Conservation (phyloP, 1,139 yeast species). For the Spathaspora sp. region DNA sequence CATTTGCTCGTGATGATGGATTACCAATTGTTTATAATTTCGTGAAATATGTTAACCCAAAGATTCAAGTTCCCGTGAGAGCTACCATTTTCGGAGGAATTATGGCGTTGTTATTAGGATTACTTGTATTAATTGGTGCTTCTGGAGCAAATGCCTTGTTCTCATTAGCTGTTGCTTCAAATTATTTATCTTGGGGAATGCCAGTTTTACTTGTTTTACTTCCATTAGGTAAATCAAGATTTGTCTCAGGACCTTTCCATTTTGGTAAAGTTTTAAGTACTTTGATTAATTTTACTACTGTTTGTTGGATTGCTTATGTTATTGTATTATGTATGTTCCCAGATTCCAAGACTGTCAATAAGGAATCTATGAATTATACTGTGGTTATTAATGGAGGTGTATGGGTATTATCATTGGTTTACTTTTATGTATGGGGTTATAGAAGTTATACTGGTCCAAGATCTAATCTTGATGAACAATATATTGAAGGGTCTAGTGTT, state of each 20-base stretch:
- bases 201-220: constrained; percentile 34
- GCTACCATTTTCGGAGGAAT: constrained; percentile 52
- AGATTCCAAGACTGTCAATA: constrained; percentile 23
- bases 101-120: constrained; percentile 47
- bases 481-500: constrained; percentile 7
- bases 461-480: constrained; percentile 25
- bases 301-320: constrained; percentile 28
- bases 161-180: constrained; percentile 59
- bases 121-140: constrained; percentile 53
- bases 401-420: constrained; percentile 28
- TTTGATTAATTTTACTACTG: constrained; percentile 22
- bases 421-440: constrained; percentile 29
- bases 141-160: constrained; percentile 61
- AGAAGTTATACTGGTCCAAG: constrained; percentile 32
- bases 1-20: constrained; percentile 42
- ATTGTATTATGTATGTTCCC: constrained; percentile 43
- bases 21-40: constrained; percentile 40
- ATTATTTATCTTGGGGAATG: constrained; percentile 25
- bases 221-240: constrained; percentile 42
- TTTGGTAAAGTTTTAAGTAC: constrained; percentile 51
- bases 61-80: constrained; percentile 45
- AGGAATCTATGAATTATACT: constrained; percentile 36
- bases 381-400: constrained; percentile 34
- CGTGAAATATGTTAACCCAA: constrained; percentile 5
- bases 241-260: constrained; percentile 66